Conservation (phyloP, 495 filamentous ascomycete species). For the Friedmanniomyces endolithicus region DNA sequence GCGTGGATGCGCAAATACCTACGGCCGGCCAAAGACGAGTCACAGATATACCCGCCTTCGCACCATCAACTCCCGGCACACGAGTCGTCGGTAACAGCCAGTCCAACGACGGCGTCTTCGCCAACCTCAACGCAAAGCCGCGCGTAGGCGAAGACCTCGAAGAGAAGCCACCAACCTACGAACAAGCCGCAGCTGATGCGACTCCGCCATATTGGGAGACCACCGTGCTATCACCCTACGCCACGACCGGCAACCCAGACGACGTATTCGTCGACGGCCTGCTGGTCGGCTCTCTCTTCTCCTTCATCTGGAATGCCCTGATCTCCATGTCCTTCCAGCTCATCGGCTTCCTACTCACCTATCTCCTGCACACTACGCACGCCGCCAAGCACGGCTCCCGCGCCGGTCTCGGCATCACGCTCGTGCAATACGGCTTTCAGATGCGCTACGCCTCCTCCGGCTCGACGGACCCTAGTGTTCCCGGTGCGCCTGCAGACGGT, state of each 20-base stretch:
- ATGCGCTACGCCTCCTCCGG: constrained; percentile 48
- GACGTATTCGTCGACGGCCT: constrained; percentile 95
- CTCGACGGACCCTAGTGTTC: constrained; percentile 35
- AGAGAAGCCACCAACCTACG: constrained; percentile 94
- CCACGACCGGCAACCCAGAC: constrained; percentile 48
- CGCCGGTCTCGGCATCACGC: constrained; percentile 83
- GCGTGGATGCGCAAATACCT: constrained; percentile 21
- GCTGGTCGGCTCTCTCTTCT: constrained; percentile 89
- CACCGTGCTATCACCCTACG: constrained; percentile 84
- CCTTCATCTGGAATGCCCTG: constrained; percentile 96
- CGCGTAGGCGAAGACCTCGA: constrained; percentile 74
- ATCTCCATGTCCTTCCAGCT: constrained; percentile 97
- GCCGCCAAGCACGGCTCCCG: constrained; percentile 94
- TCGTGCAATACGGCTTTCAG: constrained; percentile 93
- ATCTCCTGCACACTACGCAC: constrained; percentile 93
- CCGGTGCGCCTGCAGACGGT: constrained; percentile 42
- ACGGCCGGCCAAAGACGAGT: constrained; percentile 32
- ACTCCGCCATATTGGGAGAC: constrained; percentile 99
- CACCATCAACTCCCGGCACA: constrained; percentile 31
- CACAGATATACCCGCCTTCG: constrained; percentile 41
- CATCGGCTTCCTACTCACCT: constrained; percentile 93
- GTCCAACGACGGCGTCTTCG: constrained; percentile 85
- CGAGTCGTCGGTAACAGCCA: constrained; percentile 51
- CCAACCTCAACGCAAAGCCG: constrained; percentile 86
- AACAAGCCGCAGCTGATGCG: constrained; percentile 94